Base-by-base conservation (phyloP, 495 filamentous ascomycete genomes). In the Xylaria bambusicola region DNA sequence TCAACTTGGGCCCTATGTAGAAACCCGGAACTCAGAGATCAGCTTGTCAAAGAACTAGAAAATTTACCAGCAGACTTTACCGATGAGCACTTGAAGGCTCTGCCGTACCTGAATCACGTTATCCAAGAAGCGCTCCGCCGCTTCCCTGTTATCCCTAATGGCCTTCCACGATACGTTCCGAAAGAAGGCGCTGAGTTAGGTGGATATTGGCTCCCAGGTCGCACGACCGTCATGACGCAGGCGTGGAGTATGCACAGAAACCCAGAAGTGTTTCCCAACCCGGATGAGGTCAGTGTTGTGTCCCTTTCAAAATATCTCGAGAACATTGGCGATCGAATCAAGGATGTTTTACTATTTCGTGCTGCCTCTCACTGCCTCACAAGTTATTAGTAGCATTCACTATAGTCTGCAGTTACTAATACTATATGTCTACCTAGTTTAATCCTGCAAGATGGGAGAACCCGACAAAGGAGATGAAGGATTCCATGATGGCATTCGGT, bases 101-200 rank as follows among this genome's bases (percentile, higher is more conserved):
- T 85, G 5, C 75, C 77, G 5, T 81, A 74, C 53, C 53, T 82
- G 8, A 77, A 78, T 54, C 74, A 71, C 13, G 65, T 73, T 31
- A 80, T 82, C 60, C 71, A 74, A 12, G 84, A 87, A 62, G 70
- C 81, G 0, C 66, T 87, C 24, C 77, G 85, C 0, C 69, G 86
- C 17, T 75, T 84, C 54, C 75, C 80, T 1, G 77, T 79, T 3
- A 77, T 80, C 0, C 75, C 80, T 0, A 66, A 66, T 6, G 78
- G 65, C 0, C 65, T 82, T 21, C 71, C 73, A n/a, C 75, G 84
- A 7, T 13, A 35, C 6, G 56, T 62, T 21, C 61, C 61, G 12
- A 40, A 38, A 1, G 65, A 58, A 6, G 74, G 74, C 23, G 53
- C 65, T 6, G 62, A 65, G 2, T 52, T 73, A 7, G 50, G 50